phyloP scores from a whole-genome alignment of 1,284 basidiomycete genomes.

The Thelephora terrestris region DNA sequence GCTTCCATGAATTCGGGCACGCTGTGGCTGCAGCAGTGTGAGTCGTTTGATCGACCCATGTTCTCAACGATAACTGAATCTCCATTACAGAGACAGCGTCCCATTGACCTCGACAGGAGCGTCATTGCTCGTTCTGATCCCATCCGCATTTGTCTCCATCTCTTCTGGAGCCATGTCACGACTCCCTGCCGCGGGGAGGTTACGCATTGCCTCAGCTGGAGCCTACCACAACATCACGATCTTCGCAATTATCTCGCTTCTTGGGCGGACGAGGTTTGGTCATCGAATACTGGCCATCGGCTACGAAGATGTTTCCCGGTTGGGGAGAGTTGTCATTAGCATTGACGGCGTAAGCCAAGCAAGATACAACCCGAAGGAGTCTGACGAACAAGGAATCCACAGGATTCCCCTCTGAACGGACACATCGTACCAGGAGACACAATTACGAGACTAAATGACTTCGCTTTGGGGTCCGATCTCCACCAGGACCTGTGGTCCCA shows the following conservation, averaged over 20 bases:
- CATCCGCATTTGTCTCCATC: constrained; percentile 62
- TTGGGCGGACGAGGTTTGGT: constrained; percentile 5
- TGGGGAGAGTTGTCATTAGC: constrained; percentile 41
- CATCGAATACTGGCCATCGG: constrained; percentile 23
- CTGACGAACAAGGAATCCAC: constrained; percentile 1
- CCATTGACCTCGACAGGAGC: constrained; percentile 49
- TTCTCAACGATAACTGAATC: not conserved
- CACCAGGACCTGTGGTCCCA: constrained; percentile 34
- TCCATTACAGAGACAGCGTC: constrained; percentile 34
- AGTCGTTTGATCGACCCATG: constrained; percentile 15
- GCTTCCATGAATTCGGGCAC: constrained; percentile 65
- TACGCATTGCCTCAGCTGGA: constrained; percentile 53
- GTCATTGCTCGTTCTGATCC: constrained; percentile 45
- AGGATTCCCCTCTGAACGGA: constrained; percentile 46
- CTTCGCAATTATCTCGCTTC: constrained; percentile 13
- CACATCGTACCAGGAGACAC: constrained; percentile 44
- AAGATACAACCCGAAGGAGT: not conserved
- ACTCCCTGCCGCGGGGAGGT: constrained; percentile 30
- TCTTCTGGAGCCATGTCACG: constrained; percentile 31
- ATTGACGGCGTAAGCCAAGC: constrained; percentile 32
- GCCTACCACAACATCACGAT: constrained; percentile 52
- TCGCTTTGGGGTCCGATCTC: constrained; percentile 19
- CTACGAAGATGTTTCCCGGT: constrained; percentile 38
- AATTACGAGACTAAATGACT: constrained; percentile 51
- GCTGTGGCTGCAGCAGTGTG: constrained; percentile 57